Evolutionary conservation across 75 land plant genomes (phyloP).

Genomic region (Cupressus sempervirens): DNA sequence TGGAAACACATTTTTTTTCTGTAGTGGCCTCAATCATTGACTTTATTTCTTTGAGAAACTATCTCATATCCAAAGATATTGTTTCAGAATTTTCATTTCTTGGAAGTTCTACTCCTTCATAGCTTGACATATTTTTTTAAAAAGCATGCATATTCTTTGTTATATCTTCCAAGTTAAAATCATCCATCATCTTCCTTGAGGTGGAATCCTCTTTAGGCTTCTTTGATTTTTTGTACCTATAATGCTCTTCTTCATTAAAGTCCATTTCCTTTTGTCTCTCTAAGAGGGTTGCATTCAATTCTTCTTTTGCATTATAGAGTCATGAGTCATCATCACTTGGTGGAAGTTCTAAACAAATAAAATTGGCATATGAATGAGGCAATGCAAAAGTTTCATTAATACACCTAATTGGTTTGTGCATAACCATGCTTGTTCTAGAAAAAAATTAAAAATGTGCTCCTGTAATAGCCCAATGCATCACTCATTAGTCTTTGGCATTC

Average conservation of each 20-base stretch:
- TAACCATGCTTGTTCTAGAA: slow-evolving; percentile 53
- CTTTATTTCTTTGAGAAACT: slow-evolving; percentile 71
- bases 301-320: slow-evolving; percentile 86
- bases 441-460: slow-evolving; percentile 37
- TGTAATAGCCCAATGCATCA: slow-evolving; percentile 54
- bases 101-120: slow-evolving; percentile 86
- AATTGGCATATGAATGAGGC: slow-evolving; percentile 51
- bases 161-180: slow-evolving; percentile 49
- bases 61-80: slow-evolving; percentile 63
- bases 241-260: slow-evolving; percentile 44
- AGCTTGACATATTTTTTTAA: slow-evolving; percentile 74
- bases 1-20: slow-evolving; percentile 7
- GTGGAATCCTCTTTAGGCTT: slow-evolving; percentile 11
- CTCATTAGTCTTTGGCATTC: slow-evolving; percentile 66
- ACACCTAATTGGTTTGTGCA: slow-evolving; percentile 71
- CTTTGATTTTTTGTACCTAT: slow-evolving; percentile 28
- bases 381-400: slow-evolving; percentile 74
- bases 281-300: slow-evolving; percentile 54
- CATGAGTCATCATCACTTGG: slow-evolving; percentile 82
- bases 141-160: slow-evolving; percentile 74
- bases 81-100: slow-evolving; percentile 38
- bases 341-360: slow-evolving; percentile 33
- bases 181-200: slow-evolving; percentile 11
- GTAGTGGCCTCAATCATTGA: slow-evolving; percentile 36
- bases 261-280: slow-evolving; percentile 89